Percentiles rank a stretch among this genome's conserved stretches.
phyloP scores from a whole-genome alignment of 257 asterid species.

The Solanum appendiculatum region DNA sequence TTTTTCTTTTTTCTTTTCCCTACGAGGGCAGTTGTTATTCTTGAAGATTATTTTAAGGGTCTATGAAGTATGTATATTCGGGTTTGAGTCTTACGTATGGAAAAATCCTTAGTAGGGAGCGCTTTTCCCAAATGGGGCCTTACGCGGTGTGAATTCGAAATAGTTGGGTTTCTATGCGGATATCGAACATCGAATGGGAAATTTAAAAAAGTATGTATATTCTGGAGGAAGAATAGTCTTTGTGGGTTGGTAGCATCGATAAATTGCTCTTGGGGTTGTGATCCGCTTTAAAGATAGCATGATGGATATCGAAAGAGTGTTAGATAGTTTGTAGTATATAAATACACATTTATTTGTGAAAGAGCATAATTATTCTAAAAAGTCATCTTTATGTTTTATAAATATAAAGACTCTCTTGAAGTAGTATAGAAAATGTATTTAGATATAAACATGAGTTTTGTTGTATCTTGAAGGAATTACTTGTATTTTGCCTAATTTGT shows the following conservation, averaged over 20 bases:
- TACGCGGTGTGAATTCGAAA: accelerated
- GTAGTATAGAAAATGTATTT: neutral
- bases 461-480: neutral
- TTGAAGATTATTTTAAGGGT: neutral
- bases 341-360: no score
- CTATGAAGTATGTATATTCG: neutral
- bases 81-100: neutral
- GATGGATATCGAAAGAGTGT: neutral
- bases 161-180: accelerated
- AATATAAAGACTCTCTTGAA: neutral
- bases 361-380: neutral
- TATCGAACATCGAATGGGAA: no score
- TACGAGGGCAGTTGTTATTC: neutral
- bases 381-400: neutral
- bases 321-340: neutral
- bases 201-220: no score
- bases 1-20: neutral
- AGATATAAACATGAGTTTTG: neutral
- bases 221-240: neutral
- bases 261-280: neutral
- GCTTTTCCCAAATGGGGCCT: no score
- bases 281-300: neutral
- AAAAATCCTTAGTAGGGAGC: no score
- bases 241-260: neutral
- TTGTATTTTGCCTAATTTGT: neutral